These are phyloP conservation scores for Boletus edulis DNA, from an alignment of 768 basidiomycete species.

Conservation along the genomic window DNA sequence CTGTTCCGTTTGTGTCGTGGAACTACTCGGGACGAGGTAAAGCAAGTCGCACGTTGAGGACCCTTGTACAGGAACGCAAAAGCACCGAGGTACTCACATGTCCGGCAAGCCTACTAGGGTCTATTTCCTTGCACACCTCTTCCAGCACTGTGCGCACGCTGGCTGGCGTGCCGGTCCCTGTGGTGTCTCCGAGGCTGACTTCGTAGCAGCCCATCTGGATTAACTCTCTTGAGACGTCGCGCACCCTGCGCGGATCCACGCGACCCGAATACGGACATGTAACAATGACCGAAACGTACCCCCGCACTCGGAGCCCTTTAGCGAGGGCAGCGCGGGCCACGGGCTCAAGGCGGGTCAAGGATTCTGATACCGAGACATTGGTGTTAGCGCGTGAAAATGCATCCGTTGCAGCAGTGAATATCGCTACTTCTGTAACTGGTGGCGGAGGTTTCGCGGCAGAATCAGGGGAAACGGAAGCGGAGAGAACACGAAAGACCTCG, in stretches of 20 bases:
- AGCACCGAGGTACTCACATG: constrained; percentile 40
- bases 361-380: constrained; percentile 70
- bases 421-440: constrained; percentile 77
- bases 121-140: constrained; percentile 59
- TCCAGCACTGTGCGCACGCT: constrained; percentile 67
- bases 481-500: constrained; percentile 57
- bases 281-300: constrained; percentile 83
- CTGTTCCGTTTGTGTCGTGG: constrained; percentile 89
- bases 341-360: constrained; percentile 57
- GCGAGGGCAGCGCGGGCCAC: constrained; percentile 63
- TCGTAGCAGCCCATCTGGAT: constrained; percentile 94
- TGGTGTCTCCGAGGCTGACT: constrained; percentile 89
- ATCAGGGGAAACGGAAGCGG: constrained; percentile 21
- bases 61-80: not conserved
- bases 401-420: constrained; percentile 89
- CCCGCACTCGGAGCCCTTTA: constrained; percentile 67
- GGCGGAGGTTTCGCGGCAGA: constrained; percentile 38
- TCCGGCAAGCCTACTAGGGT: constrained; percentile 68
- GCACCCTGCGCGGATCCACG: constrained; percentile 61
- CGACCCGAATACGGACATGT: constrained; percentile 85
- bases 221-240: constrained; percentile 67
- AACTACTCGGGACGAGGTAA: constrained; percentile 45
- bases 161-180: constrained; percentile 78
- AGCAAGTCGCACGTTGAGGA: not conserved
- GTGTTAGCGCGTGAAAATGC: constrained; percentile 84